A percentile compares a stretch with the other conserved stretches of the same genome.
These are phyloP conservation scores for Mortierella sp. DNA, from an alignment of 371 early-diverging fungal species.

Conservation along the genomic window DNA sequence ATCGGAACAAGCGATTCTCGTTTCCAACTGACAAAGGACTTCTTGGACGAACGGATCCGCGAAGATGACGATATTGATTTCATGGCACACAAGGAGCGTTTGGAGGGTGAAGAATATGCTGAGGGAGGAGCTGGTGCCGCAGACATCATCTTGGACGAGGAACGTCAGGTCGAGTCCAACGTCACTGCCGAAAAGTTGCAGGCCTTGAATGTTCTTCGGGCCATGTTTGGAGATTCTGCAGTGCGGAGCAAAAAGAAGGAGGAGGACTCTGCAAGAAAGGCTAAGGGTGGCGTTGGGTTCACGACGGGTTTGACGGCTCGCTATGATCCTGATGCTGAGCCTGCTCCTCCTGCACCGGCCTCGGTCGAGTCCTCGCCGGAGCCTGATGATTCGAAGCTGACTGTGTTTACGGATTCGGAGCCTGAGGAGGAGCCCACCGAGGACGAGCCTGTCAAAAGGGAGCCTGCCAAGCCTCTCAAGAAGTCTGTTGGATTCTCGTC, in stretches of 20 bases:
- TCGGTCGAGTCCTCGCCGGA: neutral
- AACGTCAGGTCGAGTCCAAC: conserved; percentile 57
- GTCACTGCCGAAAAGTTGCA: conserved; percentile 58
- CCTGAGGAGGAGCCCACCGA: neutral
- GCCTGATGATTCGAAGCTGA: neutral
- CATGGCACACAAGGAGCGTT: conserved; percentile 46
- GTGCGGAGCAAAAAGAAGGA: conserved; percentile 59
- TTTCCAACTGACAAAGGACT: conserved; percentile 71
- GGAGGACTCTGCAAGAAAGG: conserved; percentile 29
- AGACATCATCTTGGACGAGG: conserved; percentile 63
- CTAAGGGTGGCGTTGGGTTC: conserved; percentile 46
- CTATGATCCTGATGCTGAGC: conserved; percentile 70
- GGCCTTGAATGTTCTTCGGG: conserved; percentile 67
- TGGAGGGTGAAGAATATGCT: conserved; percentile 25
- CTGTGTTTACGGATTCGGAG: conserved; percentile 26
- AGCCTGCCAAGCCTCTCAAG: conserved; percentile 23
- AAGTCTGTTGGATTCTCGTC: conserved; percentile 46
- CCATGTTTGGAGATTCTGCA: conserved; percentile 69
- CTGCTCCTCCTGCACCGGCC: conserved; percentile 51
- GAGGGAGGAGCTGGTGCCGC: conserved; percentile 8
- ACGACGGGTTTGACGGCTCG: conserved; percentile 60
- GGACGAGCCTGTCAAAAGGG: conserved; percentile 21
- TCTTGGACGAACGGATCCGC: conserved; percentile 55
- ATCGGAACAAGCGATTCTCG: conserved; percentile 70
- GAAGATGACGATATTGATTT: conserved; percentile 46